Percentiles rank a stretch among this genome's conserved stretches.
Conservation (phyloP, 306 rosid genomes). For the Purshia tridentata region DNA sequence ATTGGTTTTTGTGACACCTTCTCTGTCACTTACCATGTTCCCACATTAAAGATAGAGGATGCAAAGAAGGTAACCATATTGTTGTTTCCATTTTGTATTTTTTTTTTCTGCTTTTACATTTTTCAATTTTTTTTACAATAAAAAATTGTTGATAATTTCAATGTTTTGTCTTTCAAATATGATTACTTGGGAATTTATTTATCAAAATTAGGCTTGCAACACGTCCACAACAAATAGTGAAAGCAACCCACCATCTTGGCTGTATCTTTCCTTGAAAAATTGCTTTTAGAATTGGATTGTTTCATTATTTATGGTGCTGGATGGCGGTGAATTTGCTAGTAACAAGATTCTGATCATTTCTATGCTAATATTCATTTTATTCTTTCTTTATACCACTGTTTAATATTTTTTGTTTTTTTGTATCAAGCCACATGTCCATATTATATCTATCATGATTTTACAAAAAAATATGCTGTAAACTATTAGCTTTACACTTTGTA, state of each 20-base stretch:
- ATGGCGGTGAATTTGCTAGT: background rate
- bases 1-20: constrained; percentile 77
- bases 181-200: background rate
- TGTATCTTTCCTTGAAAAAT: background rate
- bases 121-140: background rate
- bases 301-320: background rate
- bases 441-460: background rate
- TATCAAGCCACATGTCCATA: background rate
- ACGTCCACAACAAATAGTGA: background rate
- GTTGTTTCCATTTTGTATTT: constrained; percentile 20
- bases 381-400: background rate
- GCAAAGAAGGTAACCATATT: constrained; percentile 69
- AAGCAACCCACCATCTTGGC: background rate
- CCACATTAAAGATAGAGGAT: constrained; percentile 59
- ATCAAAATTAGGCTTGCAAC: background rate
- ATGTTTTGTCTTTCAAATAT: background rate
- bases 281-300: background rate
- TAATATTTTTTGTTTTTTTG: background rate
- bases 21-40: constrained; percentile 77
- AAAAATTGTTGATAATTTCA: background rate
- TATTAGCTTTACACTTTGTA: background rate
- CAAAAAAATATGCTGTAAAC: background rate
- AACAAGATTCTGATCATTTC: background rate
- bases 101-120: constrained; percentile 1
- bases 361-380: background rate